A percentile compares a stretch with the other conserved stretches of the same genome.
Conservation (phyloP, 2,329 filamentous ascomycete genomes). For the Cladophialophora exuberans region DNA sequence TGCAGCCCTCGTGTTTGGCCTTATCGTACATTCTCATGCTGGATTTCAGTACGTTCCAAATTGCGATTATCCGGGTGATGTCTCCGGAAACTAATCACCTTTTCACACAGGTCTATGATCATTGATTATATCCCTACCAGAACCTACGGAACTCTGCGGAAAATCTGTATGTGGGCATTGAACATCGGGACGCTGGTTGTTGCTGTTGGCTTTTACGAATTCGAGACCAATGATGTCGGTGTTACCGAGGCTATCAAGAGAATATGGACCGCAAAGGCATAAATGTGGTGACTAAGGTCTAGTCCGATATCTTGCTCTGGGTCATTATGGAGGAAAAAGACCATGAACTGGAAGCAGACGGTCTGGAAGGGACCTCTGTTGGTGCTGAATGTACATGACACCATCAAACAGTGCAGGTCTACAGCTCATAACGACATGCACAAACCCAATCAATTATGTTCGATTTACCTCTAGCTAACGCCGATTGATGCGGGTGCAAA, state of each 20-base stretch:
- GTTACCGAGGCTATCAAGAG: conserved; percentile 86
- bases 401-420: conserved; percentile 5
- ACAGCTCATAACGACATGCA: conserved; percentile 8
- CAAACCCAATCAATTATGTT: neutral
- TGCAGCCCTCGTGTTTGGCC: conserved; percentile 76
- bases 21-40: conserved; percentile 93
- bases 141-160: conserved; percentile 69
- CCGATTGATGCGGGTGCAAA: neutral
- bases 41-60: conserved; percentile 73
- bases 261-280: conserved; percentile 76
- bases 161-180: conserved; percentile 74
- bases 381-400: conserved; percentile 18
- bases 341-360: conserved; percentile 20
- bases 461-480: neutral
- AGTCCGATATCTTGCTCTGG: conserved; percentile 23
- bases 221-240: conserved; percentile 98
- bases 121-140: conserved; percentile 85
- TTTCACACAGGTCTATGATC: conserved; percentile 63
- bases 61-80: neutral
- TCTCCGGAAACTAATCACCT: conserved; percentile 13
- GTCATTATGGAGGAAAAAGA: conserved; percentile 31
- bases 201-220: conserved; percentile 91
- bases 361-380: neutral
- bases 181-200: conserved; percentile 78
- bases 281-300: conserved; percentile 30